Conservation (phyloP, 192 early-diverging fungal species). For the Phlyctochytrium arcticum region DNA sequence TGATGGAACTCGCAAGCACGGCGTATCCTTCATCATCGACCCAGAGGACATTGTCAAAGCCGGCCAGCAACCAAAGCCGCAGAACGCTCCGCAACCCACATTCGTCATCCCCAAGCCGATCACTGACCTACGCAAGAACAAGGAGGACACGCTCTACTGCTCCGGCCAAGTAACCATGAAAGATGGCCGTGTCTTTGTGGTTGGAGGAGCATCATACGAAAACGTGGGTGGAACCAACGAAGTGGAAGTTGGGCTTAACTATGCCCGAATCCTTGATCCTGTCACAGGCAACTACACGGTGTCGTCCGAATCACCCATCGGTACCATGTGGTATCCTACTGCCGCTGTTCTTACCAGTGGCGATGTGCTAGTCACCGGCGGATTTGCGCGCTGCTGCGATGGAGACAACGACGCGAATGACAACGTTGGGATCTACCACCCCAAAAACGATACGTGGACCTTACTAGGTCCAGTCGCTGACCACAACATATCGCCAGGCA, state of each 20-base stretch:
- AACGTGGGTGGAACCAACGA: constrained; percentile 2
- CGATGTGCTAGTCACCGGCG: constrained; percentile 12
- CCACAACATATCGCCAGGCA: constrained; percentile 4
- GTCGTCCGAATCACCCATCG: constrained; percentile 8
- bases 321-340: constrained; percentile 14
- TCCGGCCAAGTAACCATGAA: constrained; percentile 4
- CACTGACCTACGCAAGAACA: background rate
- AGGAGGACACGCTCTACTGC: constrained; percentile 10
- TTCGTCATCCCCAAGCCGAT: constrained; percentile 8
- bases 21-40: constrained; percentile 10
- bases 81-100: background rate
- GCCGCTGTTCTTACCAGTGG: background rate
- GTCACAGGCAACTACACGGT: background rate
- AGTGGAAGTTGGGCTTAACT: background rate
- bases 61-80: background rate
- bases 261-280: constrained; percentile 6
- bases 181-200: constrained; percentile 13
- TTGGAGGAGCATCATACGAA: constrained; percentile 4
- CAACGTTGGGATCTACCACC: too few species aligned
- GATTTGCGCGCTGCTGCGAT: constrained; percentile 2
- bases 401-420: too few species aligned
- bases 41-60: background rate
- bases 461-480: background rate
- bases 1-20: constrained; percentile 9
- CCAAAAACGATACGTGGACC: too few species aligned